Conservation (phyloP, 225 moss, liverwort and hornwort species). For the Polytrichum commune region DNA sequence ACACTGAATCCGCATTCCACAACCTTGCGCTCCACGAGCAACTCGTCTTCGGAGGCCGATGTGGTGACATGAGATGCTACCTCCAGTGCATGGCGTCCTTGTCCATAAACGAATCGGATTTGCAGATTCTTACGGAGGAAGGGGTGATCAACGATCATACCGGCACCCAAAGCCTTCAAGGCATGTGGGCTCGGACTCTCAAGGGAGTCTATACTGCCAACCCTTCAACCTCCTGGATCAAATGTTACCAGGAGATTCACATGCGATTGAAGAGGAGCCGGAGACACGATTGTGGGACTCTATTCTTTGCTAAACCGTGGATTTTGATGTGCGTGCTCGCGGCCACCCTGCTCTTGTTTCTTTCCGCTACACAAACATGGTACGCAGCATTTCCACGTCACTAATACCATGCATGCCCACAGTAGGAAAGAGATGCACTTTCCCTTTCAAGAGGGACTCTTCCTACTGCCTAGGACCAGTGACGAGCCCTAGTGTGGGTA, state of each 20-base stretch:
- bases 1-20: not conserved
- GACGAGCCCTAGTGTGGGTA: too few relatives aligned
- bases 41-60: not conserved
- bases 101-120: too few relatives aligned
- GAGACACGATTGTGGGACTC: not conserved
- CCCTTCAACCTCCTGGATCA: not conserved
- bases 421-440: too few relatives aligned
- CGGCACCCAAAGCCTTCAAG: not conserved
- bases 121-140: not conserved
- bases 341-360: too few relatives aligned
- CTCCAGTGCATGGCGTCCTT: too few relatives aligned
- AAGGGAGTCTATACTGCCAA: not conserved
- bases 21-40: constrained; percentile 3
- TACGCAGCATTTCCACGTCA: too few relatives aligned
- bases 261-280: not conserved
- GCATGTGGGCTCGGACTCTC: constrained; percentile 5
- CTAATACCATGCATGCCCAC: too few relatives aligned
- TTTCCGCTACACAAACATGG: too few relatives aligned
- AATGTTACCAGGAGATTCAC: constrained; percentile 1
- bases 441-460: too few relatives aligned
- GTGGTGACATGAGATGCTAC: too few relatives aligned
- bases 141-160: not conserved
- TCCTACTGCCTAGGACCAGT: too few relatives aligned
- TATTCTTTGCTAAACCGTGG: not conserved
- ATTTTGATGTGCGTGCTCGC: too few relatives aligned